Evolutionary conservation across 1,284 basidiomycete species (phyloP), one percentile per base, ranked within the genome.

Genomic region (Rhodotorula glutinis): DNA sequence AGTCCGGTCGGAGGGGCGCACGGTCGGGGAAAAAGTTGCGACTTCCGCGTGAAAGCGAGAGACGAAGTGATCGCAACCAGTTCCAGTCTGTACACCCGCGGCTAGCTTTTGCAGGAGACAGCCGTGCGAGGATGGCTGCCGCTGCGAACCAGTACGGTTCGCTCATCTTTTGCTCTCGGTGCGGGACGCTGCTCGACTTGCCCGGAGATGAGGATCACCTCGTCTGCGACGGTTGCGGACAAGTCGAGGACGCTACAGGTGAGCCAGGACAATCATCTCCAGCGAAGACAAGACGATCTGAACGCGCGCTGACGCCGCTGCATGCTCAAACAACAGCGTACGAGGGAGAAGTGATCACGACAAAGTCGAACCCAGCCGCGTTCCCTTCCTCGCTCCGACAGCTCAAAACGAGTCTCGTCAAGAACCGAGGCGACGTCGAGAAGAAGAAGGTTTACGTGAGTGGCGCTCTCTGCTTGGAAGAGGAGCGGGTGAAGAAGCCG

Each of bases 91-190:
- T 9, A 43, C 41, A 9, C 9, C 49, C 46, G 16, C 27, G 25
- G 16, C 25, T n/a, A n/a, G n/a, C n/a, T n/a, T n/a, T n/a, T n/a
- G n/a, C n/a, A 51, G 25, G 49, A 17, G 25, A 14, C 49, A 27
- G 3, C 8, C 25, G 9, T 7, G 13, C 25, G 9, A 19, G 23
- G 2, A 60, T 60, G 59, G 29, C 59, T 16, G 17, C 62, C 13
- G 43, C 66, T 4, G 57, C 65, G 5, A 75, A 77, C 58, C 65
- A 71, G 53, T 78, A 79, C 86, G 92, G 95, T 61, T 93, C 93
- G 9, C 83, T 98, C 33, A 83, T 98, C 55, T 98, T 98, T 80
- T 98, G 95, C 80, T 89, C 90, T 11, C 84, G 87, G 67, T 98
- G 95, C 76, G 92, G 92, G 23, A 93, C 91, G 0, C 81, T 98